Evolutionary conservation across 345 rosid genomes (phyloP), one percentile per base, ranked within the genome.

Genomic region (Citrus inodora): DNA sequence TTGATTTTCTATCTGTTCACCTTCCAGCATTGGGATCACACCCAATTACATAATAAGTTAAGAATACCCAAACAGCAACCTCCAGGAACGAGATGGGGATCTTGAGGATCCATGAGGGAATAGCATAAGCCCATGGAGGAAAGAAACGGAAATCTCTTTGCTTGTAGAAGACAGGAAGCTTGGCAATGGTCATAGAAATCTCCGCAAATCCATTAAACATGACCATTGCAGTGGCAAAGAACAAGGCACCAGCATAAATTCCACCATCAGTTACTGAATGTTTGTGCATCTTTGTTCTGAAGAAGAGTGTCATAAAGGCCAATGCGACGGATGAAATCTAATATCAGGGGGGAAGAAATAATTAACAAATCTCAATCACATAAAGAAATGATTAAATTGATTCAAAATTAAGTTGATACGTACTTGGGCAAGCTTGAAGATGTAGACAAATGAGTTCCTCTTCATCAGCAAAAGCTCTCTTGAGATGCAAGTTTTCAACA

Each of bases 111-210:
- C 98, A 94, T 27, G 90, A 53, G 16, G 98, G 97, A 62, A 94
- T 73, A 81, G 94, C 85, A 83, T 88, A 94, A 5, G 89, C 88
- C 97, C 97, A 92, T 4, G 95, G 64, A 37, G 98, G 97, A 82
- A 78, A 92, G 87, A 92, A 94, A 16, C 84, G 84, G n/a, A 88
- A 85, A 68, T 90, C 95, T 69, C 95, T 85, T 83, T 92, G 95
- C 81, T 92, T 94, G 90, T 88, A 94, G 70, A 94, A 92, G 66
- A 91, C 91, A 32, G 96, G 97, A 84, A 94, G 98, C 83, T 87
- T 94, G 28, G 82, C 85, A 33, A 94, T 86, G 56, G 96, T 88
- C 92, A 94, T 87, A 35, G 96, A 86, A 33, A 94, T 67, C 82
- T 94, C 97, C 0, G 94, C 24, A 89, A 87, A 78, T 48, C 98